A percentile compares a stretch with the other conserved stretches of the same genome.
Conservation (phyloP, 2,329 filamentous ascomycete species). For the Hypoxylon sp. region DNA sequence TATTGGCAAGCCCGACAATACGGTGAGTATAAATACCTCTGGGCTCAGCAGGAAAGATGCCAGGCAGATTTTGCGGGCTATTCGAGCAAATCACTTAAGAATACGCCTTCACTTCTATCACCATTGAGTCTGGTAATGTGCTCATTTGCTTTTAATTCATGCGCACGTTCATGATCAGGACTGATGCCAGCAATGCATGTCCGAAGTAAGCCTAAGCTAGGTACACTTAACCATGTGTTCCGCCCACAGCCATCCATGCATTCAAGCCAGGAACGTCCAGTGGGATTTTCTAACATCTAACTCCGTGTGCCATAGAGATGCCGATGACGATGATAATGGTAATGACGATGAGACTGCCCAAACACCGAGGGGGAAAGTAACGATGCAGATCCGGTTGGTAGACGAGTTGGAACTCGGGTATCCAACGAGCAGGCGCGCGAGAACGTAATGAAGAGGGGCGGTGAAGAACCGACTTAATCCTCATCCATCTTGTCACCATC, state of each 20-base stretch:
- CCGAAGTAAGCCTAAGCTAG: conserved; percentile 29
- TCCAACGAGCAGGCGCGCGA: conserved; percentile 24
- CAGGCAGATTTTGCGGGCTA: not conserved
- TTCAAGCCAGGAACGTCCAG: conserved; percentile 26
- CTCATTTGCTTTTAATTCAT: conserved; percentile 34
- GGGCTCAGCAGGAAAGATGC: not conserved
- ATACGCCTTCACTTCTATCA: not conserved
- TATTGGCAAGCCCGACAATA: not conserved
- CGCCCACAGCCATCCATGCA: conserved; percentile 8
- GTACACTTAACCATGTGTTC: conserved; percentile 17
- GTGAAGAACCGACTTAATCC: conserved; percentile 41
- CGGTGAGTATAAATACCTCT: not conserved
- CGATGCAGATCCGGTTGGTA: conserved; percentile 20
- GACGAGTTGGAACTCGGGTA: conserved; percentile 28
- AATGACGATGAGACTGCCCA: conserved; percentile 16
- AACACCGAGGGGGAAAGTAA: conserved; percentile 14
- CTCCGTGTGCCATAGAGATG: conserved; percentile 18
- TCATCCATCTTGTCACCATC: conserved; percentile 81
- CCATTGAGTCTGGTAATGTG: conserved; percentile 6
- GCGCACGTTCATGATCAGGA: conserved; percentile 18
- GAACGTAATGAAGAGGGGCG: not conserved
- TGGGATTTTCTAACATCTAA: conserved; percentile 15
- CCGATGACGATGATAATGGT: conserved; percentile 5
- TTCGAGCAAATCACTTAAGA: not conserved
- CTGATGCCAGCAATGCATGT: conserved; percentile 9